Percentiles rank a stretch among this genome's conserved stretches.
phyloP scores from a whole-genome alignment of 179 eudicot species.

The Amaranthus tricolor region DNA sequence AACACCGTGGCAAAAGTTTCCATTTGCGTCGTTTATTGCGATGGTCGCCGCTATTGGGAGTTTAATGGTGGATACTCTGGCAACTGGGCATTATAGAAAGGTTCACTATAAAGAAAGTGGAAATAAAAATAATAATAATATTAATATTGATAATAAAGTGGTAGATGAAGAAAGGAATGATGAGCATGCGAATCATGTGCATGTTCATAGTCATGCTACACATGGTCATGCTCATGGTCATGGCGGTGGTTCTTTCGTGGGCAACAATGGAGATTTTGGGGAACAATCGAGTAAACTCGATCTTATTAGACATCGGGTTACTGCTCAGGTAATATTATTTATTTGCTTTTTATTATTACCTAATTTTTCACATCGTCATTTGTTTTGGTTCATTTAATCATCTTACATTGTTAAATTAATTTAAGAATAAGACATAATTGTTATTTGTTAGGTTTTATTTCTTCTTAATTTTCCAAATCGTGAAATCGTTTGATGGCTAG shows the following conservation, averaged over 20 bases:
- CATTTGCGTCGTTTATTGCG: conserved; percentile 35
- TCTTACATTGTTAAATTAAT: no score
- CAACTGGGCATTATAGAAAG: conserved; percentile 31
- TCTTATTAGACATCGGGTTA: conserved; percentile 42
- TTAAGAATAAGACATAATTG: no score
- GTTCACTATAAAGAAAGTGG: conserved; percentile 20
- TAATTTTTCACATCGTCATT: not conserved
- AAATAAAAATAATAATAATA: not conserved
- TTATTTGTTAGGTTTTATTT: no score
- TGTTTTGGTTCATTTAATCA: no score
- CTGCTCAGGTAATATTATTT: conserved; percentile 34
- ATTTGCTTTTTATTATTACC: no score
- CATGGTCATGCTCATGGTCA: conserved; percentile 42
- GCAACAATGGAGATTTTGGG: not conserved
- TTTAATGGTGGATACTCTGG: conserved; percentile 36
- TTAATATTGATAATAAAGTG: not conserved
- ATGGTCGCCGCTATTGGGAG: conserved; percentile 36
- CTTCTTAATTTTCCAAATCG: no score
- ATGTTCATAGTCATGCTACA: conserved; percentile 39
- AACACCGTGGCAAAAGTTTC: conserved; percentile 34
- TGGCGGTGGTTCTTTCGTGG: conserved; percentile 12
- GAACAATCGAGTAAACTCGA: conserved; percentile 24
- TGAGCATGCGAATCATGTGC: conserved; percentile 37
- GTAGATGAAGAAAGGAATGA: conserved; percentile 26
- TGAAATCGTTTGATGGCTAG: no score